Evolutionary conservation across 2,329 filamentous ascomycete genomes (phyloP).

Genomic region (Plenodomus lindquistii): DNA sequence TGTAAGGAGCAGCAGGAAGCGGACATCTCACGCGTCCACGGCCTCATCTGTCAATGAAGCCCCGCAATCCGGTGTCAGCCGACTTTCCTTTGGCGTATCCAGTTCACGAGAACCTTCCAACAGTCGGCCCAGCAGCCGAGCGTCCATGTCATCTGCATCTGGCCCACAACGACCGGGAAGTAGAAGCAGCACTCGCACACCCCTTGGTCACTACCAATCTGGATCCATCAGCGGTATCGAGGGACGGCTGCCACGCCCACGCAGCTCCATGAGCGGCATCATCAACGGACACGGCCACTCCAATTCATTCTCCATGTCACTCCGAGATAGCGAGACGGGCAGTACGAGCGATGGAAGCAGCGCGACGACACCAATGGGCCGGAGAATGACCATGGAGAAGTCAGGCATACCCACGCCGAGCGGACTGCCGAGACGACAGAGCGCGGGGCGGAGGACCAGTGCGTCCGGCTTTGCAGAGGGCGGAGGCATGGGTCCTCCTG

Average conservation of each 20-base stretch:
- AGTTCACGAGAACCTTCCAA: conserved; percentile 30
- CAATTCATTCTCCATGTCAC: conserved; percentile 35
- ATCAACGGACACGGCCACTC: conserved; percentile 41
- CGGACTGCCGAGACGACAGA: conserved; percentile 56
- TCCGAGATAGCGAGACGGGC: conserved; percentile 56
- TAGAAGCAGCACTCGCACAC: conserved; percentile 68
- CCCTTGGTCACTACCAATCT: conserved; percentile 60
- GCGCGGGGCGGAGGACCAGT: conserved; percentile 49
- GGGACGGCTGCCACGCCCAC: conserved; percentile 57
- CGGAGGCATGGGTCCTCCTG: conserved; percentile 52
- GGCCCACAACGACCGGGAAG: conserved; percentile 57
- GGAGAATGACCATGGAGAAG: conserved; percentile 50
- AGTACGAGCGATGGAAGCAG: conserved; percentile 41
- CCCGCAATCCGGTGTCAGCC: conserved; percentile 43
- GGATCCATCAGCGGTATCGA: conserved; percentile 53
- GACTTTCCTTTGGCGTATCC: conserved; percentile 56
- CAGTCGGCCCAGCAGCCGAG: conserved; percentile 74
- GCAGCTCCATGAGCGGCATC: conserved; percentile 71
- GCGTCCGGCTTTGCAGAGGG: conserved; percentile 43
- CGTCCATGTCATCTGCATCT: conserved; percentile 45
- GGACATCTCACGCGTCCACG: conserved; percentile 60
- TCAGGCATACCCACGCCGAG: conserved; percentile 56
- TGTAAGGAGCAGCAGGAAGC: conserved; percentile 68
- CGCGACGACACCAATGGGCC: conserved; percentile 49
- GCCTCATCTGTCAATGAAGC: conserved; percentile 37